phyloP scores from a whole-genome alignment of 1,139 yeast species.

The Yamadazyma taylorii region DNA sequence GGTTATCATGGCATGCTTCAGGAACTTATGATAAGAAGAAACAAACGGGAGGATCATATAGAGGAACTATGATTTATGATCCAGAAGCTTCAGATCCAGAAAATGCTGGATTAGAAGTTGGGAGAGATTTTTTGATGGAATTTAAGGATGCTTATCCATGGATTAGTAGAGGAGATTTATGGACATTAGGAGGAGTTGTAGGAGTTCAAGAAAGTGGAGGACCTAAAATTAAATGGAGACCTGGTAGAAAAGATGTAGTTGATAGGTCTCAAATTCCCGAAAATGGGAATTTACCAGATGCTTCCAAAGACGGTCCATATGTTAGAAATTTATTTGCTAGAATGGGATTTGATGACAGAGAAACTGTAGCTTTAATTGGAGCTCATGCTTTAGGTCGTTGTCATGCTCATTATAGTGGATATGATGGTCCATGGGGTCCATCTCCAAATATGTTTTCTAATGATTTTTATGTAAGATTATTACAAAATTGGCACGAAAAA shows the following conservation, averaged over 20 bases:
- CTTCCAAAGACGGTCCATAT: conserved; percentile 65
- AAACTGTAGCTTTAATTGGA: conserved; percentile 83
- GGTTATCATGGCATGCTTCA: conserved; percentile 76
- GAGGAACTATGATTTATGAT: conserved; percentile 77
- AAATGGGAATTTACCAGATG: conserved; percentile 82
- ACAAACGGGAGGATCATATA: conserved; percentile 73
- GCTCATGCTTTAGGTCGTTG: conserved; percentile 86
- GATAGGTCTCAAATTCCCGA: conserved; percentile 47
- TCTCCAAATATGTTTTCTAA: conserved; percentile 82
- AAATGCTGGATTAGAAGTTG: conserved; percentile 71
- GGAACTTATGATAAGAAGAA: conserved; percentile 66
- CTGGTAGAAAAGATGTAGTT: conserved; percentile 55
- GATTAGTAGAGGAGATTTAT: conserved; percentile 84
- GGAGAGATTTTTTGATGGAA: conserved; percentile 63
- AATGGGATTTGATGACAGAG: conserved; percentile 79
- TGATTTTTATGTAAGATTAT: conserved; percentile 72
- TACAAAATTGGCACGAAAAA: conserved; percentile 75
- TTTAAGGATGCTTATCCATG: conserved; percentile 66
- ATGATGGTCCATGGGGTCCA: conserved; percentile 95
- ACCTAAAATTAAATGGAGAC: conserved; percentile 84
- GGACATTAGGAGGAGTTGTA: conserved; percentile 83
- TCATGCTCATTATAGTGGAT: conserved; percentile 68
- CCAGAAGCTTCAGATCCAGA: conserved; percentile 71
- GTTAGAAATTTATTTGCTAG: conserved; percentile 65
- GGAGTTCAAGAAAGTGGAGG: conserved; percentile 88